These are phyloP conservation scores for Pneumocystis sp. DNA, from an alignment of 1,139 yeast species.

Conservation along the genomic window DNA sequence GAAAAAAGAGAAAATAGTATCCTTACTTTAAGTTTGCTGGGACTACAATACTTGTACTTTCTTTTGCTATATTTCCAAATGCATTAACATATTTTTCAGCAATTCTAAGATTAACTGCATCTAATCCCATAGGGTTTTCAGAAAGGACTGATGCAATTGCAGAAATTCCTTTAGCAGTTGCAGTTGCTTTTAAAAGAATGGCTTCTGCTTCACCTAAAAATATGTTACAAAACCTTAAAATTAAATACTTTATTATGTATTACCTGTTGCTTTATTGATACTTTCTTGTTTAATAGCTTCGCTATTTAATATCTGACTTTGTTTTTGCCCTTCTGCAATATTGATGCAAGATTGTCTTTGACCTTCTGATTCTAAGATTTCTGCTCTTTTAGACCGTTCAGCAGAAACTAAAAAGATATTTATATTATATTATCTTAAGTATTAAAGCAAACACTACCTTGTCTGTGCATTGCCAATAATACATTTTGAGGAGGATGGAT, in stretches of 20 bases:
- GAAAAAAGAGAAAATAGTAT: neutral
- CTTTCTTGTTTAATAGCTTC: conserved; percentile 52
- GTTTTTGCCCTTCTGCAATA: conserved; percentile 69
- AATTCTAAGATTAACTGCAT: conserved; percentile 63
- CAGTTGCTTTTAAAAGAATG: conserved; percentile 51
- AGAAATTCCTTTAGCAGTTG: conserved; percentile 58
- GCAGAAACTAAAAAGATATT: conserved; percentile 40
- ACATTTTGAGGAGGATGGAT: conserved; percentile 53
- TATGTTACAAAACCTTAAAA: neutral
- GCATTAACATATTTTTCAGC: conserved; percentile 77
- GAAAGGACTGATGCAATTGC: conserved; percentile 52
- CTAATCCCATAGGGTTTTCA: conserved; percentile 53
- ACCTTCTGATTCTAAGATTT: conserved; percentile 76
- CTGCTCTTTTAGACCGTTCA: conserved; percentile 74
- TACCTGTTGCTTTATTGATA: conserved; percentile 49
- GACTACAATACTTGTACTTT: conserved; percentile 58
- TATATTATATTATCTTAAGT: too few species aligned
- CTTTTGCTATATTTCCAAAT: conserved; percentile 70
- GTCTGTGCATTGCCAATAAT: neutral
- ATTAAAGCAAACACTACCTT: conserved; percentile 17
- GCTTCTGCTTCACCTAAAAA: conserved; percentile 28
- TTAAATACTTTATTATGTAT: conserved; percentile 14
- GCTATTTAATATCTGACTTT: conserved; percentile 51
- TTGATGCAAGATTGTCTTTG: conserved; percentile 63
- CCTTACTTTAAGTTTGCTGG: conserved; percentile 37